Base-by-base conservation (phyloP, 2,329 filamentous ascomycete species). In the Bipolaris oryzae region DNA sequence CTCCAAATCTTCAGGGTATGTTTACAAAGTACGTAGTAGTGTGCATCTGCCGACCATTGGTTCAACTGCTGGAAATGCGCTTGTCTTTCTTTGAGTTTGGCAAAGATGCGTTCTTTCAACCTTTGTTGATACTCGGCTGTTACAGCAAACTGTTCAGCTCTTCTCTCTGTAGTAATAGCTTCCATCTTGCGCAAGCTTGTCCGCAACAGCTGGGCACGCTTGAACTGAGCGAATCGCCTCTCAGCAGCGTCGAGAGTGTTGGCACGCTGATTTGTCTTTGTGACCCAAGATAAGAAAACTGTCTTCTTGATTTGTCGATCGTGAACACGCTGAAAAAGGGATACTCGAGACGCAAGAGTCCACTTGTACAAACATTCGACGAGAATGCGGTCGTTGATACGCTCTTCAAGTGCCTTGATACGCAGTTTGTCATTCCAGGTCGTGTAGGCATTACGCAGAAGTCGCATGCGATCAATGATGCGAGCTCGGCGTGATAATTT, bases 361-460 rank as follows among this genome's bases (percentile, higher is more conserved):
- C 85, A 88, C 70, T 80, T 85, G 70, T 87, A 87, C 58, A 89
- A 76, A 6, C 78, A 73, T 65, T 88, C 81, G 28, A 83, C 74
- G 39, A 84, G 75, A 38, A 87, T 62, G 3, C 86, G 81, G 60
- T 84, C 81, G 60, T 87, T 79, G 45, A 87, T 83, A 13, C 80
- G 81, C 18, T 79, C 75, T 46, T 74, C 75, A 1, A 88, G 72
- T 15, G 81, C 80, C 62, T 81, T 78, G 58, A 79, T 81, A 16
- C 86, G 84, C 15, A 87, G 77, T 15, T 77, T 76, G 64, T 88
- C 84, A 60, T 88, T 88, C 87, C 87, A 89, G 10, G 77, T 76
- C 1, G 81, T 86, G 78, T 84, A 86, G 3, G 83, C 78, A 68
- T 85, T 85, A 47, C 80, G 81, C 47, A 87, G 66, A 25, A 87